These are phyloP conservation scores for Pichia sp. DNA, from an alignment of 1,139 yeast genomes.

Conservation along the genomic window DNA sequence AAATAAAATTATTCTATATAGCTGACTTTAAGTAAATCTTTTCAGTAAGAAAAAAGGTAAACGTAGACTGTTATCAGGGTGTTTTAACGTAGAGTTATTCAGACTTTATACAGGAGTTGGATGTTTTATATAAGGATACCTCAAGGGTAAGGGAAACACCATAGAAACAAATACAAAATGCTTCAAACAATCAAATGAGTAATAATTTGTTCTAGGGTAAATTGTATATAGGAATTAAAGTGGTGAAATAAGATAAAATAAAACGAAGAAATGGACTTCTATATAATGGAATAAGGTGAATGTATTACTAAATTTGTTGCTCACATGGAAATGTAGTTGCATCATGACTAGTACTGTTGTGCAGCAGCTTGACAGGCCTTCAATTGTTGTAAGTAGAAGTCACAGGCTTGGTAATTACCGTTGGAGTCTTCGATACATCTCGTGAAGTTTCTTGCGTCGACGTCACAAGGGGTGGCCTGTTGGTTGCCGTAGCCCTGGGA, in stretches of 20 bases:
- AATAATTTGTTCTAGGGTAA: background rate
- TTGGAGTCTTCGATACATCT: constrained; percentile 89
- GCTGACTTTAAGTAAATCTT: background rate
- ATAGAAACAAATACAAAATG: background rate
- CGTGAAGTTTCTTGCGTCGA: constrained; percentile 91
- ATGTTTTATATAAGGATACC: background rate
- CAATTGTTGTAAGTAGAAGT: constrained; percentile 92
- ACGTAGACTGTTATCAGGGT: no score
- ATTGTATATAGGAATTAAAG: background rate
- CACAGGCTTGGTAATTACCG: constrained; percentile 97
- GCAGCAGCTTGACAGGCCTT: constrained; percentile 97
- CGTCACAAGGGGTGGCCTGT: constrained; percentile 68
- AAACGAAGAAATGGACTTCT: background rate
- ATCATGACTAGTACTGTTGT: constrained; percentile 59
- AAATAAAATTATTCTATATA: background rate
- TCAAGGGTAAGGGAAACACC: background rate
- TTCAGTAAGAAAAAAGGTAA: background rate
- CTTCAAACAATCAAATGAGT: background rate
- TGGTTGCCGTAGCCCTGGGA: constrained; percentile 38
- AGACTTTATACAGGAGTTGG: background rate
- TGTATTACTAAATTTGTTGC: background rate
- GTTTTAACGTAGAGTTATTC: background rate
- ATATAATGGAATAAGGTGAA: constrained; percentile 4
- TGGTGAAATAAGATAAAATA: background rate
- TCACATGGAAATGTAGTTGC: no score